Evolutionary conservation across 169 alveolate species (phyloP).

Genomic region (Plasmodium fragile): DNA sequence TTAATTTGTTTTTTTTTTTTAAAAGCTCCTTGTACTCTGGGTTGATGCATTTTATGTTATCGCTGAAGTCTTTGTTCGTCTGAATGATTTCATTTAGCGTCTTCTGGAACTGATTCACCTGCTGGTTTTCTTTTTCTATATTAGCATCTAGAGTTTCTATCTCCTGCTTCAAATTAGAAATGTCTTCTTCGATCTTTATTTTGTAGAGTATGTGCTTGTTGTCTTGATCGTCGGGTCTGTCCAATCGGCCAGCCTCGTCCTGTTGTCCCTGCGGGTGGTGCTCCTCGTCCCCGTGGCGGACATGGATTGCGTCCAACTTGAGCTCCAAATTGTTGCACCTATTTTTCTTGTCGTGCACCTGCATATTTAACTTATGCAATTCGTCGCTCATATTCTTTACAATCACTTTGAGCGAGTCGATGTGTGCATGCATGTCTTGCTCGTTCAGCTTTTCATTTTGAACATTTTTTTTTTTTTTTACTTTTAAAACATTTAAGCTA

Average conservation of each 20-base stretch:
- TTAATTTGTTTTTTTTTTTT: conserved; percentile 67
- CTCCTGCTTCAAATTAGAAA: conserved; percentile 28
- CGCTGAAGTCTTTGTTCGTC: conserved; percentile 61
- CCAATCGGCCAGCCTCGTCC: not conserved
- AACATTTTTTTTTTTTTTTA: conserved; percentile 7
- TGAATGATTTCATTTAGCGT: conserved; percentile 60
- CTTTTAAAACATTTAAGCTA: conserved; percentile 42
- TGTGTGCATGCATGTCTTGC: conserved; percentile 55
- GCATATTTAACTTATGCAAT: conserved; percentile 62
- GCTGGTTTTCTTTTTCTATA: conserved; percentile 13
- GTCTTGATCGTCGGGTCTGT: not conserved
- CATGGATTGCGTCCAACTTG: conserved; percentile 11
- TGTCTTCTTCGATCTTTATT: conserved; percentile 72
- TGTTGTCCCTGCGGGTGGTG: not conserved
- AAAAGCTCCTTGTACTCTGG: conserved; percentile 60
- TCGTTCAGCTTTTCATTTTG: conserved; percentile 50
- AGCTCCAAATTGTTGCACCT: conserved; percentile 53
- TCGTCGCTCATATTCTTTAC: conserved; percentile 58
- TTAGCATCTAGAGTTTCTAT: conserved; percentile 18
- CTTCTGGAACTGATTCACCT: conserved; percentile 23
- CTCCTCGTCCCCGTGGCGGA: not conserved
- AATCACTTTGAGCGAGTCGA: conserved; percentile 46
- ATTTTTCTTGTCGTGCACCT: conserved; percentile 27
- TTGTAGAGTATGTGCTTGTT: conserved; percentile 32
- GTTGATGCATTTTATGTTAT: conserved; percentile 53